These are phyloP conservation scores for Gnomoniopsis smithogilvyi DNA, from an alignment of 2,329 filamentous ascomycete genomes.

Conservation along the genomic window DNA sequence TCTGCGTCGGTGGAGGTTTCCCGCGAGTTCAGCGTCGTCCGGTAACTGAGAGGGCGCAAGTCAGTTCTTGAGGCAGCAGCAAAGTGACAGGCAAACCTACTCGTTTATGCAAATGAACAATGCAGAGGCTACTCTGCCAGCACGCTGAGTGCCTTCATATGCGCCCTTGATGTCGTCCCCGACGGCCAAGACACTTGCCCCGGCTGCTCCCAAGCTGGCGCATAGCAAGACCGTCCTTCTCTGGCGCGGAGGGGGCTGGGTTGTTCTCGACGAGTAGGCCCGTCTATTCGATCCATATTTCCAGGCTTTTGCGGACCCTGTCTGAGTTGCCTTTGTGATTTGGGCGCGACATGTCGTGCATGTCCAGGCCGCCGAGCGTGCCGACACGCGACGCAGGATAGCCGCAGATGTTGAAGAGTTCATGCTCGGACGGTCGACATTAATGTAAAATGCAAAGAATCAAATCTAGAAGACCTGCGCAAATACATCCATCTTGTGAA, in stretches of 20 bases:
- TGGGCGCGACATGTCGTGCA: slow-evolving; percentile 14
- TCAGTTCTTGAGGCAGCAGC: slow-evolving; percentile 13
- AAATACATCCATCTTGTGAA: not conserved
- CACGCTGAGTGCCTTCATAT: slow-evolving; percentile 72
- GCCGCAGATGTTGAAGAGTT: slow-evolving; percentile 13
- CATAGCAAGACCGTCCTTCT: slow-evolving; percentile 41
- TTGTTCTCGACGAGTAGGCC: slow-evolving; percentile 6
- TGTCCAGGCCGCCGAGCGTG: slow-evolving; percentile 10
- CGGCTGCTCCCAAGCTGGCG: slow-evolving; percentile 47
- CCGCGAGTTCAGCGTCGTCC: slow-evolving; percentile 71
- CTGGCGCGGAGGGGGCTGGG: slow-evolving; percentile 10
- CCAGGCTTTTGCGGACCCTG: not conserved
- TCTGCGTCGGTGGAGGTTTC: slow-evolving; percentile 60
- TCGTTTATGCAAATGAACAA: slow-evolving; percentile 85
- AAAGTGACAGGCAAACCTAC: slow-evolving; percentile 43
- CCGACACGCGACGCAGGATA: slow-evolving; percentile 11
- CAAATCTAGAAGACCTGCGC: not conserved
- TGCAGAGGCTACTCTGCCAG: slow-evolving; percentile 72
- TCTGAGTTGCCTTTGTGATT: not conserved
- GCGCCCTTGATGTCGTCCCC: slow-evolving; percentile 71
- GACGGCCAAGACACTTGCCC: slow-evolving; percentile 50
- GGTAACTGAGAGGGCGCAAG: slow-evolving; percentile 61
- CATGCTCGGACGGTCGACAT: slow-evolving; percentile 12
- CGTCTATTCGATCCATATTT: slow-evolving; percentile 1
- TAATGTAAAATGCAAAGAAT: not conserved